Evolutionary conservation across 2,329 filamentous ascomycete genomes (phyloP), one percentile per base, ranked within the genome.

Genomic region (Colletotrichum caudatum): DNA sequence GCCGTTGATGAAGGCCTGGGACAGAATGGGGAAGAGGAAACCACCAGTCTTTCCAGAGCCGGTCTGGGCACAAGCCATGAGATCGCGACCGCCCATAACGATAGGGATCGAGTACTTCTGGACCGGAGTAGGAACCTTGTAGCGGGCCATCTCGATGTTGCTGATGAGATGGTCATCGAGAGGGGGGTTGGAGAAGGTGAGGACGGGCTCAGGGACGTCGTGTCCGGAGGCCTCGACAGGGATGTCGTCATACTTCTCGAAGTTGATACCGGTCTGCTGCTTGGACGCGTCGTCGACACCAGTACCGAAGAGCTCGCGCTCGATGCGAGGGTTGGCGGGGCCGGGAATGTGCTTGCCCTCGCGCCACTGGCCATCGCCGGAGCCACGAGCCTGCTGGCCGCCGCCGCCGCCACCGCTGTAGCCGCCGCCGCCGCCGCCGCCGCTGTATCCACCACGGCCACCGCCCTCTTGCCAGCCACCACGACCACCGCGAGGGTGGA

Each of bases 21-120:
- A 98, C 62, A 99, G 90, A 76, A 99, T 98, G 71, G 96, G 96
- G 88, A 99, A 99, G 75, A 99, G 87, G 90, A 99, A 99, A 88
- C 96, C 96, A 87, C 96, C 96, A 82, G 96, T 99, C 90, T 99
- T 99, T 89, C 96, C 96, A 80, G 96, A 99, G 92, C 95, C 96
- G 77, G 96, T 99, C 89, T 99, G 96, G 78, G 96, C 96, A 88
- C 96, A 99, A 83, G 96, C 96, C 96, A 99, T 99, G 81, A 99
- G 88, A 84, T 99, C 96, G 85, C 96, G 94, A 75, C 96, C 96
- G 77, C 91, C 92, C 93, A 97, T 97, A 81, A 99, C 96, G 79
- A 99, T 99, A 76, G 96, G 96, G 69, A 99, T 97, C 5, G 96
- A 98, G 88, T 99, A 98, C 84, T 99, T 99, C 86, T 99, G 96